Conservation (phyloP, 352 stramenopile genomes). For the Phytophthora pseudosyringae region DNA sequence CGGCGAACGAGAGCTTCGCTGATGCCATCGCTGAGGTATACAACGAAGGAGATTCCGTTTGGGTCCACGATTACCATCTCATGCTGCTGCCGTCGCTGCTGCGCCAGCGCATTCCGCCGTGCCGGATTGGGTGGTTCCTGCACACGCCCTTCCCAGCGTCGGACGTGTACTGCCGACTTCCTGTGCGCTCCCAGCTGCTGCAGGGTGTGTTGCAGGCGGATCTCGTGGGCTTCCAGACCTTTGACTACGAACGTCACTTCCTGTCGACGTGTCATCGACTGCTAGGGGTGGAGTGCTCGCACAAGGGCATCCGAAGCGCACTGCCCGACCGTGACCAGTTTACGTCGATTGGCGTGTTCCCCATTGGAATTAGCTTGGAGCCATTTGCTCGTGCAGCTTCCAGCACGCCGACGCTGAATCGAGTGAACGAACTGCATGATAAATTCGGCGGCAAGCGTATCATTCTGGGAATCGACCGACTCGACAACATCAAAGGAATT, state of each 20-base stretch:
- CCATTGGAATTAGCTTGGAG: constrained; percentile 88
- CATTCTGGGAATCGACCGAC: constrained; percentile 84
- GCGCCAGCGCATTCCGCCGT: constrained; percentile 71
- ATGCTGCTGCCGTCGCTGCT: constrained; percentile 90
- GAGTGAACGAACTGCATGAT: constrained; percentile 73
- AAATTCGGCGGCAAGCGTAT: constrained; percentile 87
- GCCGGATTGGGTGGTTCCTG: constrained; percentile 89
- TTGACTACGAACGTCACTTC: constrained; percentile 91
- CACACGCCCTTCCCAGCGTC: constrained; percentile 90
- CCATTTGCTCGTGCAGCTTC: constrained; percentile 74
- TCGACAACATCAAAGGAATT: constrained; percentile 92
- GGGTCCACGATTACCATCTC: constrained; percentile 92
- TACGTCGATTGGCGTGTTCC: constrained; percentile 88
- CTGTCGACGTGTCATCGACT: constrained; percentile 84
- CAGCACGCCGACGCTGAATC: constrained; percentile 59
- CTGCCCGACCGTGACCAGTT: constrained; percentile 80
- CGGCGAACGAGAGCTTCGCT: constrained; percentile 87
- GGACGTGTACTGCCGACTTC: constrained; percentile 87
- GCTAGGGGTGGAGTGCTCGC: constrained; percentile 70
- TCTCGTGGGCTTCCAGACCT: constrained; percentile 90
- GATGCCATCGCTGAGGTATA: constrained; percentile 88
- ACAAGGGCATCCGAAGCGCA: constrained; percentile 80
- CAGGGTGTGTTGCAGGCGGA: constrained; percentile 84
- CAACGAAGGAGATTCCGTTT: constrained; percentile 89
- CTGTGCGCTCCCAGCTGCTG: constrained; percentile 78